Base-by-base conservation (phyloP, 495 filamentous ascomycete genomes). In the Penicillium bovifimosum region DNA sequence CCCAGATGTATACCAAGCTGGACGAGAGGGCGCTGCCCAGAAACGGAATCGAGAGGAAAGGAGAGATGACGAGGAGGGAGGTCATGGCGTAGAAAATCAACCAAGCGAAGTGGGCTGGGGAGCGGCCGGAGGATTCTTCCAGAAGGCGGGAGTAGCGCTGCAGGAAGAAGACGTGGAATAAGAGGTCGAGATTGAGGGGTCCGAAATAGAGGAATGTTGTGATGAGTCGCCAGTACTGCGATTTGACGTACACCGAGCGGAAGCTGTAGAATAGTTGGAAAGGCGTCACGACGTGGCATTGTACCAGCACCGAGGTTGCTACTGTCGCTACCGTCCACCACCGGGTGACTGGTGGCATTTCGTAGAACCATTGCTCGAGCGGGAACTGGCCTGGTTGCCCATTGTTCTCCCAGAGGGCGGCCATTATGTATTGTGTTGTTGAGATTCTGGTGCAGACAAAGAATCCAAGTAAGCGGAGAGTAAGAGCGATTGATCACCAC, bases 81-180 rank as follows among this genome's bases (percentile, higher is more conserved):
- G 79, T 74, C 61, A 83, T 87, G 42, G 90, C 85, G 65, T 95
- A 98, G 48, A 92, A 71, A 10, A 97, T 76, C 18, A 98, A 75
- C 92, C 92, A 98, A 16, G 90, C 86, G 76, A 96, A 98, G 60
- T 95, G 86, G 2, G 95, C 93, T 1, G 91, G 84, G 8, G 89
- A 95, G 35, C 85, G 82, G 28, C 91, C 90, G 38, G 90, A 90
- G 0, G 88, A 90, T 70, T 96, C 93, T 71, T 98, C 93, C 33
- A 98, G 84, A 27, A 96, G 85, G 34, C 95, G 88, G 9, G 91
- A 90, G 73, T 98, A 98, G 24, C 93, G 90, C 63, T 95, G 90
- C 39, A 97, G 83, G 77, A 98, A 98, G 80, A 96, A 98, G 71
- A 98, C 87, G 65, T 98, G 95, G 80, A 96, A 97, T 61, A 97